Base-by-base conservation (phyloP, 192 early-diverging fungal species). In the Physocladia obscura region DNA sequence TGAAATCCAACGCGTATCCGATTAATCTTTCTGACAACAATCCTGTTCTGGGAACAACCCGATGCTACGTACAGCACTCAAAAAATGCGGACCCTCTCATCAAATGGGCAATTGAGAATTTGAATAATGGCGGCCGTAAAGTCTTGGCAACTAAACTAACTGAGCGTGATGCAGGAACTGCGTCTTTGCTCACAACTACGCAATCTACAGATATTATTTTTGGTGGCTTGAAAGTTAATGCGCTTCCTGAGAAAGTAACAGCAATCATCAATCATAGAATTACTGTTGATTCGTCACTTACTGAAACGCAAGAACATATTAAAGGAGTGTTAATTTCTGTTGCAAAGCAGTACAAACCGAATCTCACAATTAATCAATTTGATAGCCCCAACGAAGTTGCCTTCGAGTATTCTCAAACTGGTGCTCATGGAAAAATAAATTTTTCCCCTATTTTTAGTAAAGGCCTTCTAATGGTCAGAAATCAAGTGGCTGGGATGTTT, bases 171-270 rank as follows among this genome's bases (percentile, higher is more conserved):
- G n/a, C 56, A 24, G 56, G 56, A 38, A 52, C 54, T 40, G 29
- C 59, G 30, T 78, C 70, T 40, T 47, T 63, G 49, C 74, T 84
- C 57, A 48, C 47, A 8, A 79, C 82, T 3, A 62, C 75, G 15
- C 82, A 84, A 57, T 79, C 82, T 2, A 68, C 76, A 11, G 79
- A 81, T 54, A 71, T 84, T 36, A 76, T 84, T 38, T n/a, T 62
- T 13, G 82, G 82, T 17, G 82, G 82, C 13, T 71, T 80, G 32
- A 84, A 84, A 65, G 54, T 78, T 34, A 82, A 82, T 50, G 80
- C 77, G 2, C 77, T 82, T 31, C 80, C 80, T 1, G 77, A 78
- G 62, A 26, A 37, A 13, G 57, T 67, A 1, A 57, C 62, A 5
- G 74, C 68, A 26, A 26, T 51, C 19, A 57, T 79, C 51, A 82